Evolutionary conservation across 805 yeast species (phyloP).

Genomic region (Saturnispora serradocipensis): DNA sequence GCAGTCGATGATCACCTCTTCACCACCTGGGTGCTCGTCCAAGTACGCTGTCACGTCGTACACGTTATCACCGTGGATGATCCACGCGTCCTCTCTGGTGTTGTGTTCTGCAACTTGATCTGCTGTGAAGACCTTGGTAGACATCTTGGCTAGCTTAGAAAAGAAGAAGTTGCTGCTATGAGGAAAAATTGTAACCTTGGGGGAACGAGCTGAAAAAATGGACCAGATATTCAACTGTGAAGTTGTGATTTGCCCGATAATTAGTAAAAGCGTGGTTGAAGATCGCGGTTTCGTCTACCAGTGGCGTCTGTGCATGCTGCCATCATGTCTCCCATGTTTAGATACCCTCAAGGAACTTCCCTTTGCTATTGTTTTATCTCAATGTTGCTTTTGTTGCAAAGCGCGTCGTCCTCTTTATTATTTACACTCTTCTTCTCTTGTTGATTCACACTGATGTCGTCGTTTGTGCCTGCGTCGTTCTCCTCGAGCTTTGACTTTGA

Average conservation of each 20-base stretch:
- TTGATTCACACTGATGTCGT: constrained; percentile 14
- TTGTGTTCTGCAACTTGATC: constrained; percentile 69
- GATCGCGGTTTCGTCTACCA: no score
- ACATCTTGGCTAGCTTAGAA: constrained; percentile 24
- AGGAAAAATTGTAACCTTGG: background rate
- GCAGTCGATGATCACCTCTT: constrained; percentile 64
- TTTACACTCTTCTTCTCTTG: background rate
- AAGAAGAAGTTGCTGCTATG: background rate
- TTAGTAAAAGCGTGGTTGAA: no score
- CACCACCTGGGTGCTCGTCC: constrained; percentile 68
- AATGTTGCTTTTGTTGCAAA: background rate
- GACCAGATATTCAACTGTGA: background rate
- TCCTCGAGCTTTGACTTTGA: constrained; percentile 27
- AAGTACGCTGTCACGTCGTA: constrained; percentile 66
- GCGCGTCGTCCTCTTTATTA: background rate
- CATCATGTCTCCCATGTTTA: no score
- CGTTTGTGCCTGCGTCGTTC: constrained; percentile 31
- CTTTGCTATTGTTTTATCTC: background rate
- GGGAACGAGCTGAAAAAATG: background rate
- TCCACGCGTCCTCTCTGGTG: constrained; percentile 74
- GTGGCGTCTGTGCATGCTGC: no score
- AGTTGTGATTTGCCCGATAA: no score
- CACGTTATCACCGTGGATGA: constrained; percentile 72
- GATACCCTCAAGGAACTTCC: no score
- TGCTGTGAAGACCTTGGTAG: constrained; percentile 41